phyloP scores from a whole-genome alignment of 129 eudicot genomes.

The Flaveria linearis region DNA sequence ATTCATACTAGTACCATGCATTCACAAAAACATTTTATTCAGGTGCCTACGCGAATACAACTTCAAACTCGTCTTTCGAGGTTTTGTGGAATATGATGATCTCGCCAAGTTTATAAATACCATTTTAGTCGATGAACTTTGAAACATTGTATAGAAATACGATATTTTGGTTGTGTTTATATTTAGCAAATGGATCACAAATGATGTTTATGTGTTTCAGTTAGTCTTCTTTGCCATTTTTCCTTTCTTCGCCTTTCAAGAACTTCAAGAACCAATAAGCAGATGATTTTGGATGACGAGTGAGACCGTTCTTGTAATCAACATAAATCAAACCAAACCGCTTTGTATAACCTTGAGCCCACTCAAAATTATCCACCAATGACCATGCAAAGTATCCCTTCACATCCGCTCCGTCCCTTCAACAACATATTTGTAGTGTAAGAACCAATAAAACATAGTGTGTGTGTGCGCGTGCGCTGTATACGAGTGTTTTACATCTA shows the following conservation, averaged over 20 bases:
- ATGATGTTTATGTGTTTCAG: neutral
- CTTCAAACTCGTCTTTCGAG: too few relatives aligned
- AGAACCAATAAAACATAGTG: neutral
- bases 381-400: slow-evolving; percentile 91
- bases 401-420: slow-evolving; percentile 67
- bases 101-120: neutral
- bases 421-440: slow-evolving; percentile 4
- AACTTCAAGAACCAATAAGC: slow-evolving; percentile 71
- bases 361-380: slow-evolving; percentile 80
- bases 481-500: too few relatives aligned
- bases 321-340: slow-evolving; percentile 68
- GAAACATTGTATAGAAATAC: neutral
- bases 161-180: slow-evolving; percentile 11
- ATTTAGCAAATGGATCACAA: slow-evolving; percentile 1
- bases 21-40: too few relatives aligned
- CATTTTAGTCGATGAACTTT: neutral
- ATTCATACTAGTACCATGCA: neutral
- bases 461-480: too few relatives aligned
- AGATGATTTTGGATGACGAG: slow-evolving; percentile 65
- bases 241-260: slow-evolving; percentile 53
- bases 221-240: slow-evolving; percentile 54
- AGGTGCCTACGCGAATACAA: too few relatives aligned
- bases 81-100: too few relatives aligned
- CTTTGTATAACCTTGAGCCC: slow-evolving; percentile 71
- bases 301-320: slow-evolving; percentile 59